Conservation (phyloP, 768 basidiomycete species). For the Pleurotus citrinopileatus region DNA sequence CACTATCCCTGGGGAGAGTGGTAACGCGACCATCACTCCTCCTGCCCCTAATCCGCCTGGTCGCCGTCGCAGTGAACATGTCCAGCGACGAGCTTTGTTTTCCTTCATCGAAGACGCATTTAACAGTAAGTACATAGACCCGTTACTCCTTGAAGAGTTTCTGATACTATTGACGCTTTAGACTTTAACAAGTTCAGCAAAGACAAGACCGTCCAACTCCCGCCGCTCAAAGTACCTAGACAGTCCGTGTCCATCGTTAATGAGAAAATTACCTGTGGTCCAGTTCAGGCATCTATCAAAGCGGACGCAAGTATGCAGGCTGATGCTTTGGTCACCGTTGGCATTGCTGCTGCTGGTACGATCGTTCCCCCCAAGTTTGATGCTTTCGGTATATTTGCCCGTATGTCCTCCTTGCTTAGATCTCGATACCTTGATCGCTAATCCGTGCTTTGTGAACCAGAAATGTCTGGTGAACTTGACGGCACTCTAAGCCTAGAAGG, state of each 20-base stretch:
- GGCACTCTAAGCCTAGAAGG: slow-evolving; percentile 27
- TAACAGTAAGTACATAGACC: neutral
- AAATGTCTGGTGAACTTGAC: slow-evolving; percentile 23
- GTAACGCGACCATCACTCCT: slow-evolving; percentile 13
- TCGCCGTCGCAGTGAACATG: neutral
- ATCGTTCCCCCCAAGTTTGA: slow-evolving; percentile 27
- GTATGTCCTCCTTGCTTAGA: neutral
- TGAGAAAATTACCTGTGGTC: slow-evolving; percentile 16
- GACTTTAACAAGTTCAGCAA: slow-evolving; percentile 1
- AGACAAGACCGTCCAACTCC: slow-evolving; percentile 14
- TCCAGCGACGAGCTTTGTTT: slow-evolving; percentile 11
- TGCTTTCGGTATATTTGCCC: slow-evolving; percentile 23
- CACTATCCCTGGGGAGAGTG: slow-evolving; percentile 15
- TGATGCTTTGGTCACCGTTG: slow-evolving; percentile 23
- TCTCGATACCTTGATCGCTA: neutral
- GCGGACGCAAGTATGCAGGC: slow-evolving; percentile 18
- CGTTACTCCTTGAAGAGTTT: neutral
- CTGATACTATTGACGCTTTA: neutral
- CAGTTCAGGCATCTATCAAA: slow-evolving; percentile 13
- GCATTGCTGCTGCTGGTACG: slow-evolving; percentile 21
- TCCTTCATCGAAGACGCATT: slow-evolving; percentile 9
- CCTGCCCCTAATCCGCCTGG: slow-evolving; percentile 13
- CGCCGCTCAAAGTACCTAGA: slow-evolving; percentile 15
- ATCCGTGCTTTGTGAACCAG: neutral
- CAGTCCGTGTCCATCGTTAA: slow-evolving; percentile 17